Evolutionary conservation across 2,329 filamentous ascomycete species (phyloP), one percentile per base, ranked within the genome.

Genomic region (Myotisia sp.): DNA sequence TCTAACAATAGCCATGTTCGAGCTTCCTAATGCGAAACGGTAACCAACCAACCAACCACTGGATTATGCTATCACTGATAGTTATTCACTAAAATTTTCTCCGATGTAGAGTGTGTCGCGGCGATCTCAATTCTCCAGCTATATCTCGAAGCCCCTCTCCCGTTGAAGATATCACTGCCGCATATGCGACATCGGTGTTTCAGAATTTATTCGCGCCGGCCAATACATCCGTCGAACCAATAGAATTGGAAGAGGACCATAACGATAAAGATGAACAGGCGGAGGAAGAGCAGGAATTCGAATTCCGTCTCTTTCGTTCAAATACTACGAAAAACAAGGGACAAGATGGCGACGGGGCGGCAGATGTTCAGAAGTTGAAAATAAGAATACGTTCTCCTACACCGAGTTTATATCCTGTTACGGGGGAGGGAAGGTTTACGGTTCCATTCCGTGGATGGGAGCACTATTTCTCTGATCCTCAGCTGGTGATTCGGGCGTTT

Each of bases 251-350:
- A 4, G 26, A 33, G 5, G 33, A 37, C 24, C 26, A 36, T 34
- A 29, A 37, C 19, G 21, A 29, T 31, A 29, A 29, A 14, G 26
- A 38, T 9, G 34, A 37, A 32, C n/a, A n/a, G n/a, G 35, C 38
- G 8, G 54, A 55, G 2, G 55, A 58, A 20, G 58, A 62, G 36
- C 54, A 59, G 36, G 58, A 60, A 39, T 62, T 60, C 36, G 58
- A 61, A 33, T 62, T 62, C 41, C 52, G 58, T 5, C 40, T 62
- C 9, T 62, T 62, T 46, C 56, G 50, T 27, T 50, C 49, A 2
- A 4, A 12, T 5, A 12, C 6, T 17, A 34, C 0, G 30, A 29
- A 21, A 10, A 3, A 19, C 8, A 12, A 37, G 9, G 19, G 22
- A 19, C 14, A 29, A 7, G 14, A 22, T 8, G 20, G 16, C 16